Evolutionary conservation across 805 yeast species (phyloP).

Genomic region (Ogataea paraovalis): DNA sequence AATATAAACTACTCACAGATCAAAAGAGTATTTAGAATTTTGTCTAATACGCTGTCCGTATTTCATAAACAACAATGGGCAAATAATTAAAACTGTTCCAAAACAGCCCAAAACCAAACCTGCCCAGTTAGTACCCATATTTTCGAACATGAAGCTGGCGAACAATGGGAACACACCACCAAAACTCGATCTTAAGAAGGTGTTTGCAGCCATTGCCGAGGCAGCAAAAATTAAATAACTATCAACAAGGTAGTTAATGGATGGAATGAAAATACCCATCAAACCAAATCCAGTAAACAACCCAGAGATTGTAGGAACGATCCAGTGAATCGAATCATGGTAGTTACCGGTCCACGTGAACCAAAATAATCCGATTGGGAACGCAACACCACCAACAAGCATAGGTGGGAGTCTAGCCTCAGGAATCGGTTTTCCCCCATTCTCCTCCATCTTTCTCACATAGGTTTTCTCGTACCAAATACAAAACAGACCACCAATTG

Average conservation of each 20-base stretch:
- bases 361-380: conserved; percentile 82
- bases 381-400: conserved; percentile 65
- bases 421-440: conserved; percentile 62
- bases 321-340: conserved; percentile 70
- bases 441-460: conserved; percentile 40
- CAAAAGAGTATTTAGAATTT: conserved; percentile 55
- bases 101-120: conserved; percentile 66
- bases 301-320: conserved; percentile 70
- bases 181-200: conserved; percentile 60
- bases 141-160: conserved; percentile 64
- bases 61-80: conserved; percentile 60
- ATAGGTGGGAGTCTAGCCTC: conserved; percentile 78
- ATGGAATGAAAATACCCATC: conserved; percentile 62
- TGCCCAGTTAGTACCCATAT: conserved; percentile 75
- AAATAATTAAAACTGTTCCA: conserved; percentile 54
- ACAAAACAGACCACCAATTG: conserved; percentile 52
- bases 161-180: conserved; percentile 74
- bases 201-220: conserved; percentile 54
- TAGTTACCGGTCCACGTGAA: conserved; percentile 85
- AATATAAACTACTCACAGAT: conserved; percentile 5
- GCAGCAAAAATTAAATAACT: conserved; percentile 70
- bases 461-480: conserved; percentile 55
- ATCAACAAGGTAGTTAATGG: conserved; percentile 70
- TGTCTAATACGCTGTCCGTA: conserved; percentile 56
- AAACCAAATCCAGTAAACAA: conserved; percentile 64